Evolutionary conservation across 495 filamentous ascomycete genomes (phyloP).

Genomic region (Penicillium coprophilum): DNA sequence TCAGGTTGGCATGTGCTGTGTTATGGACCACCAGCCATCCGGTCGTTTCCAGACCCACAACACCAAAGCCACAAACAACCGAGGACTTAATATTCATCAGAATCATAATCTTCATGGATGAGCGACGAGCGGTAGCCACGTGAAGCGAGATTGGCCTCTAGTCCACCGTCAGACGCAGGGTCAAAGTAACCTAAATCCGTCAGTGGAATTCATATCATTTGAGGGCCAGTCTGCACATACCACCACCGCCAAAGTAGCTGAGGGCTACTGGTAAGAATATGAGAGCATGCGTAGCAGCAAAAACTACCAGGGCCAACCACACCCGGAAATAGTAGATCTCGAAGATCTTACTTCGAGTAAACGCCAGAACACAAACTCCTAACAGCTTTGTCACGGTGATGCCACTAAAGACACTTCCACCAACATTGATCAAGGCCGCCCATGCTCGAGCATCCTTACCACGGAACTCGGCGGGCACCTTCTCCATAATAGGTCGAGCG

Average conservation of each 20-base stretch:
- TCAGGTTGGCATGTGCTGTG: not conserved
- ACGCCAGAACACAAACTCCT: slow-evolving; percentile 88
- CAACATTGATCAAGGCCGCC: slow-evolving; percentile 90
- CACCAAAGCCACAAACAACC: slow-evolving; percentile 2
- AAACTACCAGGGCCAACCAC: slow-evolving; percentile 86
- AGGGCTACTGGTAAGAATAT: slow-evolving; percentile 90
- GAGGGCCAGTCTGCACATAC: slow-evolving; percentile 39
- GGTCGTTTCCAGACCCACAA: slow-evolving; percentile 10
- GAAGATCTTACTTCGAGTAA: slow-evolving; percentile 96
- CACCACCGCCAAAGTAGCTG: slow-evolving; percentile 81
- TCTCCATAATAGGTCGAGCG: slow-evolving; percentile 69
- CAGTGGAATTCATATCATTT: slow-evolving; percentile 3
- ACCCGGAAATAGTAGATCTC: slow-evolving; percentile 99
- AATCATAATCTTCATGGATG: slow-evolving; percentile 53
- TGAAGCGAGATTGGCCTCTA: slow-evolving; percentile 76
- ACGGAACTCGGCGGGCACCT: slow-evolving; percentile 61
- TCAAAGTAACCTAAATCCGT: slow-evolving; percentile 67
- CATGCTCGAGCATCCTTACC: slow-evolving; percentile 83
- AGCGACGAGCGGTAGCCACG: slow-evolving; percentile 51
- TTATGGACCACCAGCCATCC: not conserved
- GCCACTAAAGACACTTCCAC: slow-evolving; percentile 88
- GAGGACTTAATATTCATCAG: slow-evolving; percentile 47
- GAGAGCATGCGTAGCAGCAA: slow-evolving; percentile 85
- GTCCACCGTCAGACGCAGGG: slow-evolving; percentile 75
- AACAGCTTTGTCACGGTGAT: slow-evolving; percentile 95